A percentile compares a stretch with the other conserved stretches of the same genome.
Conservation (phyloP, 2,329 filamentous ascomycete species). For the Trichoderma breve region DNA sequence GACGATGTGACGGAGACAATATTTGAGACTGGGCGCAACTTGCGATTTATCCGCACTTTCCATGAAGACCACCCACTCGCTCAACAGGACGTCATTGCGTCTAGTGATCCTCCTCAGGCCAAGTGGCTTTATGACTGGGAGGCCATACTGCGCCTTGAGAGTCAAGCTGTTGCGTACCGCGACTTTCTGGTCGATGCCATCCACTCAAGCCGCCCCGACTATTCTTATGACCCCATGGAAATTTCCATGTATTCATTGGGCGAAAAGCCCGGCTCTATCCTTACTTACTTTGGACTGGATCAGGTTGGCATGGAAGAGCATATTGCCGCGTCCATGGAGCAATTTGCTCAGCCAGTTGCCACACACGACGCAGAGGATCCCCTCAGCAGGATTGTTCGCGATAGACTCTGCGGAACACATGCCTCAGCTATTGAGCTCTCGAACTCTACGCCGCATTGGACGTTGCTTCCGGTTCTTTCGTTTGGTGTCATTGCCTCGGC, state of each 20-base stretch:
- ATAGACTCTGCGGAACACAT: slow-evolving; percentile 36
- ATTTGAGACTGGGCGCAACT: slow-evolving; percentile 76
- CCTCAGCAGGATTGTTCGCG: slow-evolving; percentile 41
- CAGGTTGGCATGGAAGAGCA: slow-evolving; percentile 46
- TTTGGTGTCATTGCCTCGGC: slow-evolving; percentile 70
- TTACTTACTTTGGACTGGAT: slow-evolving; percentile 44
- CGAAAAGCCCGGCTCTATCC: neutral
- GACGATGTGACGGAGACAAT: slow-evolving; percentile 66
- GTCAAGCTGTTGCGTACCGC: slow-evolving; percentile 48
- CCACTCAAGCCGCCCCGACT: slow-evolving; percentile 17
- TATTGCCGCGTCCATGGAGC: slow-evolving; percentile 51
- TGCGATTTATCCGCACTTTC: slow-evolving; percentile 68
- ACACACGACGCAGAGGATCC: slow-evolving; percentile 32
- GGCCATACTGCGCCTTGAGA: slow-evolving; percentile 62
- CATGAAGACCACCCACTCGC: slow-evolving; percentile 71
- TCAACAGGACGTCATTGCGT: slow-evolving; percentile 45
- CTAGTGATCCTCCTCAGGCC: slow-evolving; percentile 54
- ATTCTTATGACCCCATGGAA: neutral
- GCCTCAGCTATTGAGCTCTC: slow-evolving; percentile 23
- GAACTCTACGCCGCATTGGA: slow-evolving; percentile 54
- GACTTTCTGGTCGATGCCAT: slow-evolving; percentile 30
- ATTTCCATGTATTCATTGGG: neutral
- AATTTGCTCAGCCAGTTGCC: slow-evolving; percentile 37
- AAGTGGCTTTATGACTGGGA: slow-evolving; percentile 73
- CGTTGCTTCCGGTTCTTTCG: slow-evolving; percentile 65